Percentiles rank a stretch among this genome's conserved stretches.
Conservation (phyloP, 139 green algal species). For the Dunaliella primolecta region DNA sequence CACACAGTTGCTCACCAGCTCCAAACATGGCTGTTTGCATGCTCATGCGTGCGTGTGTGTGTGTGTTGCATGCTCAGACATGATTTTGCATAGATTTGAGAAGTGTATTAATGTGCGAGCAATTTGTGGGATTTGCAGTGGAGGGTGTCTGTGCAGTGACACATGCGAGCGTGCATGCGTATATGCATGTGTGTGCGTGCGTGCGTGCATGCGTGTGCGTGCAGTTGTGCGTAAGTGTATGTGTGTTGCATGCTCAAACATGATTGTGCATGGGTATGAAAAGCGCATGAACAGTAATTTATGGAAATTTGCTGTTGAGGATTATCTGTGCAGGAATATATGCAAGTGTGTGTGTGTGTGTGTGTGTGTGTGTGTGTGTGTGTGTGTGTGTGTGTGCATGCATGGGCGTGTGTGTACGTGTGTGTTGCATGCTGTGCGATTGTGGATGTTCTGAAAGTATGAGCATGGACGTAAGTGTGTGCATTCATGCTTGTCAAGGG, state of each 20-base stretch:
- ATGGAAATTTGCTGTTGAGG: too few relatives aligned
- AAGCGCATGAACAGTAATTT: too few relatives aligned
- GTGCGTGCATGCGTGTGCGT: background rate
- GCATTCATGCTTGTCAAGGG: too few relatives aligned
- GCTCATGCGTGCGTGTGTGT: background rate
- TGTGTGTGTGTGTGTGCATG: background rate
- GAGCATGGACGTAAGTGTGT: too few relatives aligned
- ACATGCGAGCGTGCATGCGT: background rate
- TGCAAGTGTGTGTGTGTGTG: background rate
- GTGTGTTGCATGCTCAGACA: background rate
- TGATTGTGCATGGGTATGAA: too few relatives aligned
- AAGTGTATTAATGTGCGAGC: too few relatives aligned
- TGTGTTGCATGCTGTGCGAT: too few relatives aligned
- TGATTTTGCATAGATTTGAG: too few relatives aligned
- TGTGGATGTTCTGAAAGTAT: too few relatives aligned
- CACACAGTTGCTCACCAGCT: too few relatives aligned
- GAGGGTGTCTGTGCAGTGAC: background rate
- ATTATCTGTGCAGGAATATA: background rate
- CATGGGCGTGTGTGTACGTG: conserved; percentile 8
- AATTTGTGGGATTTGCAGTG: too few relatives aligned
- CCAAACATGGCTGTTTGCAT: background rate
- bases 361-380: background rate
- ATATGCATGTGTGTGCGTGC: background rate
- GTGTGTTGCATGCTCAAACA: background rate
- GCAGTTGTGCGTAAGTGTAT: too few relatives aligned